Evolutionary conservation across 495 filamentous ascomycete genomes (phyloP).

Genomic region (Pyrenopolyporus hunteri): DNA sequence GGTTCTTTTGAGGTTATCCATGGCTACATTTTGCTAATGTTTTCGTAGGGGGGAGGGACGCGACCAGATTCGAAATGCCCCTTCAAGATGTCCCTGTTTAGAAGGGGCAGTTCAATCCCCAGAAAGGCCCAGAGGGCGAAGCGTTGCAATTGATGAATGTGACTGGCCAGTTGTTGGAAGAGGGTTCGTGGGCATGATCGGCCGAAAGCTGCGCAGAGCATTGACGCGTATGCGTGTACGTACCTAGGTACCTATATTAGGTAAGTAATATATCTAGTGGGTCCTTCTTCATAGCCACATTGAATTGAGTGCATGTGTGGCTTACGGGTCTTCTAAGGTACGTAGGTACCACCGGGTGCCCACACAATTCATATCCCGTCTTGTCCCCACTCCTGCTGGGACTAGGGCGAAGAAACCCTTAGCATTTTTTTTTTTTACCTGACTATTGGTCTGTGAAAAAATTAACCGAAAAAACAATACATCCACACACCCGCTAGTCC

Average conservation of each 20-base stretch:
- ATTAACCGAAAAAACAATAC: constrained; percentile 45
- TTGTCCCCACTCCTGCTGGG: no score
- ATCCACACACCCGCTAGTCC: constrained; percentile 37
- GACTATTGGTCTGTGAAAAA: constrained; percentile 34
- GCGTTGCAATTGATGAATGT: constrained; percentile 9
- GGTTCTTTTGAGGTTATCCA: constrained; percentile 46
- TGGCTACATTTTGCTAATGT: constrained; percentile 49
- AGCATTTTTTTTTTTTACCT: constrained; percentile 37
- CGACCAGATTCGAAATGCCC: neutral
- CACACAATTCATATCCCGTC: no score
- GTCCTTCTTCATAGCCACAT: neutral
- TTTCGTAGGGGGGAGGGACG: no score
- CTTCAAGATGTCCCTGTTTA: constrained; percentile 2
- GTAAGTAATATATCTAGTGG: neutral
- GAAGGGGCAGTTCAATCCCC: neutral
- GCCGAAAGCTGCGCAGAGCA: no score
- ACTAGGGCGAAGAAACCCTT: constrained; percentile 45
- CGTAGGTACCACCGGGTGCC: neutral
- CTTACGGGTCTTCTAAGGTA: no score
- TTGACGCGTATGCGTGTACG: neutral
- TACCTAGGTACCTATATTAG: neutral
- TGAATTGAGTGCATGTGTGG: no score
- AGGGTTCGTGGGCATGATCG: neutral
- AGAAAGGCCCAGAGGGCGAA: neutral
- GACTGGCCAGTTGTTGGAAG: constrained; percentile 20